Percentiles rank a stretch among this genome's conserved stretches.
Evolutionary conservation across 306 rosid species (phyloP).

Genomic region (Hylodesmum podocarpum): DNA sequence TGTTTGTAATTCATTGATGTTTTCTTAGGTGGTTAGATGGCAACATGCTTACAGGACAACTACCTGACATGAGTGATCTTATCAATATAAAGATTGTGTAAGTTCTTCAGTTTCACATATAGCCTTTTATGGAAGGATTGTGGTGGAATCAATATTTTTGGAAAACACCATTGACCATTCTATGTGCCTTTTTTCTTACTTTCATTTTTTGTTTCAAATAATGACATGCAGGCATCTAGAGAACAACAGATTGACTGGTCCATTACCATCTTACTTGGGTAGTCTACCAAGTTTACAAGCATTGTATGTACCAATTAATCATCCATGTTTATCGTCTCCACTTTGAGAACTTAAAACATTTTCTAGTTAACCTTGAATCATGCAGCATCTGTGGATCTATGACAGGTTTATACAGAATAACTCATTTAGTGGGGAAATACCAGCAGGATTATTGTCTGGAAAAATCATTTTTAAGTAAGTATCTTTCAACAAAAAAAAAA

Average conservation of each 20-base stretch:
- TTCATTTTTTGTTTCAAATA: neutral
- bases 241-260: constrained; percentile 79
- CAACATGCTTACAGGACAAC: constrained; percentile 68
- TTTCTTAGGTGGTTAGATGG: constrained; percentile 80
- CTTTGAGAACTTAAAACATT: constrained; percentile 14
- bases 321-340: constrained; percentile 13
- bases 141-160: neutral
- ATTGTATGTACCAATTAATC: constrained; percentile 59
- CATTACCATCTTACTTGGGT: constrained; percentile 75
- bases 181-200: neutral
- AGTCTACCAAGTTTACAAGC: constrained; percentile 79
- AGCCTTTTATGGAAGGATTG: neutral
- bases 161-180: constrained; percentile 17
- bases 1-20: constrained; percentile 5
- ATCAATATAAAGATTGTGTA: constrained; percentile 82
- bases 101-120: constrained; percentile 38
- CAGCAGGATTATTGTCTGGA: constrained; percentile 58
- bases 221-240: constrained; percentile 80
- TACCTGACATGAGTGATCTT: constrained; percentile 89
- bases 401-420: constrained; percentile 89
- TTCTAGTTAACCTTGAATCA: constrained; percentile 18
- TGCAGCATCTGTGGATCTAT: constrained; percentile 32
- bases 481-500: neutral
- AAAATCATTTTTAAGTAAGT: constrained; percentile 74
- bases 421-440: constrained; percentile 81